A percentile compares a stretch with the other conserved stretches of the same genome.
Conservation (phyloP, 2,329 filamentous ascomycete species). For the Talaromyces sp. region DNA sequence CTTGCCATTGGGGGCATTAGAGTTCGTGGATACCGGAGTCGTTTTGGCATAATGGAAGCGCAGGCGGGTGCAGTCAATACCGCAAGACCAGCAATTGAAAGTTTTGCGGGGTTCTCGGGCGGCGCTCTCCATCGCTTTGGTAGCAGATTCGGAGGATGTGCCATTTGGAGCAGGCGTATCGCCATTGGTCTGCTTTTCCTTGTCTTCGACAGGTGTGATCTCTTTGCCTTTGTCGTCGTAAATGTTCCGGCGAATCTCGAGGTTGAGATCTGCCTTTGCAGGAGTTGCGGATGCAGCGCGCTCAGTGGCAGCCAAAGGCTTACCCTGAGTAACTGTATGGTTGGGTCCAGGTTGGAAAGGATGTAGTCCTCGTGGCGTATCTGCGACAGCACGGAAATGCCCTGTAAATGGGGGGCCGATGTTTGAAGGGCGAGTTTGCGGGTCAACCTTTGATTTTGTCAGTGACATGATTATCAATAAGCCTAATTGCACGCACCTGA, state of each 20-base stretch:
- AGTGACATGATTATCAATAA: not conserved
- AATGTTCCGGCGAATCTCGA: conserved; percentile 91
- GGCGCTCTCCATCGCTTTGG: conserved; percentile 58
- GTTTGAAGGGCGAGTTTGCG: conserved; percentile 88
- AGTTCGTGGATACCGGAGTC: conserved; percentile 50
- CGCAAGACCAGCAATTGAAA: conserved; percentile 84
- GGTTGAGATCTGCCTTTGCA: conserved; percentile 75
- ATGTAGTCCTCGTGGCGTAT: conserved; percentile 90
- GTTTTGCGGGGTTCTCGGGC: conserved; percentile 60
- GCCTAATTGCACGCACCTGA: conserved; percentile 59
- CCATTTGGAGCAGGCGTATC: conserved; percentile 66
- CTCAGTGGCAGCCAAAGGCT: conserved; percentile 64
- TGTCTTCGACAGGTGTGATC: conserved; percentile 64
- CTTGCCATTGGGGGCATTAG: conserved; percentile 58
- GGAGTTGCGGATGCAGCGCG: conserved; percentile 60
- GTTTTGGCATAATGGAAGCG: conserved; percentile 67
- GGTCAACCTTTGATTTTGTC: conserved; percentile 66
- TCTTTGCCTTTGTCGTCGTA: conserved; percentile 91
- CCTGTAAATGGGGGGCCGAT: conserved; percentile 96
- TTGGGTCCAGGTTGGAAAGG: conserved; percentile 89
- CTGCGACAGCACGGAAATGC: conserved; percentile 92
- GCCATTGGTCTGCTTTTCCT: conserved; percentile 53
- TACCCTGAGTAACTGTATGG: conserved; percentile 58
- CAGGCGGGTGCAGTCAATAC: conserved; percentile 75
- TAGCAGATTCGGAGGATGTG: conserved; percentile 51